Evolutionary conservation across 2,329 filamentous ascomycete species (phyloP).

Genomic region (Aspergillus carbonarius): DNA sequence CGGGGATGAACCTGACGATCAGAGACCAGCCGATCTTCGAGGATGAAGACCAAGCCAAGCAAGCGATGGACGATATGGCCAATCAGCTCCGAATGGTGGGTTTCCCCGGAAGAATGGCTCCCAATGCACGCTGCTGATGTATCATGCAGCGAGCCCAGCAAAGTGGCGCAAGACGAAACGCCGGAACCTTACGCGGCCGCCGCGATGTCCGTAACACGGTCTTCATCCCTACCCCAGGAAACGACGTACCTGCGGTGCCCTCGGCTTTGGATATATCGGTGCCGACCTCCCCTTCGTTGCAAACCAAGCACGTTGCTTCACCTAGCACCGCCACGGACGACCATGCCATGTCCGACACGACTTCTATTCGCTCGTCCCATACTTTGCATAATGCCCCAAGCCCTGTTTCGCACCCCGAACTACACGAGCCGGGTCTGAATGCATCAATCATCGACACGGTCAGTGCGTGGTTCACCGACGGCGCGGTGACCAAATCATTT

Average conservation of each 20-base stretch:
- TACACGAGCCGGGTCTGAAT: conserved; percentile 76
- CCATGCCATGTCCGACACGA: conserved; percentile 75
- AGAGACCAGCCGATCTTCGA: conserved; percentile 51
- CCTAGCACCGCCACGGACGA: conserved; percentile 60
- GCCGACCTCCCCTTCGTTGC: conserved; percentile 38
- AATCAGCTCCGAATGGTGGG: conserved; percentile 48
- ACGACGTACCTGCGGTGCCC: conserved; percentile 30
- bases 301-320: conserved; percentile 43
- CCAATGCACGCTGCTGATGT: conserved; percentile 18
- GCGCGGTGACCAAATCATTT: conserved; percentile 67
- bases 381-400: conserved; percentile 68
- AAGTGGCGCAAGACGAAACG: conserved; percentile 61
- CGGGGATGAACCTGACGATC: conserved; percentile 48
- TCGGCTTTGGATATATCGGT: conserved; percentile 26
- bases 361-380: conserved; percentile 85
- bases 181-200: conserved; percentile 79
- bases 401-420: conserved; percentile 76
- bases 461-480: conserved; percentile 78
- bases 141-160: conserved; percentile 44
- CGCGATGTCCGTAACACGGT: conserved; percentile 91
- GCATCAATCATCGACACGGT: conserved; percentile 89
- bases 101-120: conserved; percentile 8
- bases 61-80: conserved; percentile 50
- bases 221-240: conserved; percentile 61
- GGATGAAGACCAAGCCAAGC: conserved; percentile 50